Percentiles rank a stretch among this genome's conserved stretches.
Evolutionary conservation across 2,329 filamentous ascomycete species (phyloP).

Genomic region (Metarhizium robertsii): DNA sequence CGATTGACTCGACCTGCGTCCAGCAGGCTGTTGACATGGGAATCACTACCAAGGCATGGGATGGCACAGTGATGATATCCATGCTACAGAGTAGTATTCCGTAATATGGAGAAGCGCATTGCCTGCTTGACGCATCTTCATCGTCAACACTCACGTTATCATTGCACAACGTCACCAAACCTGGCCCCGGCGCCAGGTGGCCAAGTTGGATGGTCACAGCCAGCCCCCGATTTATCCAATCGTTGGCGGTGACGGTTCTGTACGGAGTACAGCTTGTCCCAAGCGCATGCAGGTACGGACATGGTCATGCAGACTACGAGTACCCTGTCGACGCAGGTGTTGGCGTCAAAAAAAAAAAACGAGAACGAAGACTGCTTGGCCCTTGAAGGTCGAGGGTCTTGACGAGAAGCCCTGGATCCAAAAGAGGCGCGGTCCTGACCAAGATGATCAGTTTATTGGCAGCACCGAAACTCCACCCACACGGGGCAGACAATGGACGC

Average conservation of each 20-base stretch:
- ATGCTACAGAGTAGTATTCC: too few relatives aligned
- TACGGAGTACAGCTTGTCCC: not conserved
- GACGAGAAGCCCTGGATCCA: not conserved
- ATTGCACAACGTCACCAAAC: not conserved
- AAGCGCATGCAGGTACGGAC: not conserved
- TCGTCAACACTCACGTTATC: not conserved
- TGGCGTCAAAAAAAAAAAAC: not conserved
- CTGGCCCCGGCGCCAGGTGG: not conserved
- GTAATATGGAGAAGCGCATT: too few relatives aligned
- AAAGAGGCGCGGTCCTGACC: not conserved
- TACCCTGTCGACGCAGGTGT: not conserved
- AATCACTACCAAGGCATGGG: too few relatives aligned
- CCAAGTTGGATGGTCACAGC: not conserved
- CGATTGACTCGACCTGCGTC: too few relatives aligned
- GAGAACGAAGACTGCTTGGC: not conserved
- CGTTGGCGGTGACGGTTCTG: not conserved
- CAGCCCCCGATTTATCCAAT: not conserved
- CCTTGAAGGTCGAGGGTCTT: not conserved
- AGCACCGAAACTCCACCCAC: not conserved
- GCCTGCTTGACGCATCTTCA: not conserved
- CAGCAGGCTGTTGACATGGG: too few relatives aligned
- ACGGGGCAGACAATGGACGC: too few relatives aligned
- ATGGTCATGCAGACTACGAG: not conserved
- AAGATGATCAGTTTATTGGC: not conserved
- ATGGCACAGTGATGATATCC: too few relatives aligned